phyloP scores from a whole-genome alignment of 768 basidiomycete species.

The Psilocybe tampanensis region DNA sequence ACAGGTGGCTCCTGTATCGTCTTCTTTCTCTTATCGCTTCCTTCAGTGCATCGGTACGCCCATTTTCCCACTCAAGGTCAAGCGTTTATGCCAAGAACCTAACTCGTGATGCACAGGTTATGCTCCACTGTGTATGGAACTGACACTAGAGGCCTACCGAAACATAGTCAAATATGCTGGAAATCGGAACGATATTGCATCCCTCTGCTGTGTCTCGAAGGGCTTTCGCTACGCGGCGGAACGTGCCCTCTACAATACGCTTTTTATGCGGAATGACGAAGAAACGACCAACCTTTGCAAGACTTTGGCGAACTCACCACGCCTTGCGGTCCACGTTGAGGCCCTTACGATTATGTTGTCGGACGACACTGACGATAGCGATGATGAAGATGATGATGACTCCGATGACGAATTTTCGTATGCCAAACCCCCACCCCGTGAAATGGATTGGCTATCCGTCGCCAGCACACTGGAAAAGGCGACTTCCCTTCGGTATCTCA shows the following conservation, averaged over 20 bases:
- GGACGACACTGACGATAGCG: conserved; percentile 30
- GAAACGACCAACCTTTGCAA: conserved; percentile 47
- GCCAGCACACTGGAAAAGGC: conserved; percentile 50
- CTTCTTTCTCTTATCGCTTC: conserved; percentile 19
- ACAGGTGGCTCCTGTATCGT: conserved; percentile 20
- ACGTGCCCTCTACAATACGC: conserved; percentile 59
- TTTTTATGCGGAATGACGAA: conserved; percentile 45
- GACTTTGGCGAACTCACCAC: conserved; percentile 45
- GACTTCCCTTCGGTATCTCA: conserved; percentile 51
- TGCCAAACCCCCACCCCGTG: conserved; percentile 26
- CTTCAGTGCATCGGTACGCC: conserved; percentile 31
- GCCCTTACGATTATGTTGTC: conserved; percentile 52
- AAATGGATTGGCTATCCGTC: conserved; percentile 53
- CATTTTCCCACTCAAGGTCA: not conserved
- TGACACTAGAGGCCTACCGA: conserved; percentile 61
- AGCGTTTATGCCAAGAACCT: not conserved
- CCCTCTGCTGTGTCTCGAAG: conserved; percentile 60
- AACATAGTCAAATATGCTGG: conserved; percentile 55
- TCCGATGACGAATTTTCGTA: conserved; percentile 24
- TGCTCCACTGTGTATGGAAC: conserved; percentile 53
- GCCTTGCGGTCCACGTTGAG: conserved; percentile 54
- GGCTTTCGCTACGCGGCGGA: conserved; percentile 57
- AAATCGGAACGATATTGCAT: conserved; percentile 54
- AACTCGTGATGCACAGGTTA: conserved; percentile 32
- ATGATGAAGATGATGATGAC: conserved; percentile 27